Base-by-base conservation (phyloP, 2,329 filamentous ascomycete species). In the Intubia oerlemansii region DNA sequence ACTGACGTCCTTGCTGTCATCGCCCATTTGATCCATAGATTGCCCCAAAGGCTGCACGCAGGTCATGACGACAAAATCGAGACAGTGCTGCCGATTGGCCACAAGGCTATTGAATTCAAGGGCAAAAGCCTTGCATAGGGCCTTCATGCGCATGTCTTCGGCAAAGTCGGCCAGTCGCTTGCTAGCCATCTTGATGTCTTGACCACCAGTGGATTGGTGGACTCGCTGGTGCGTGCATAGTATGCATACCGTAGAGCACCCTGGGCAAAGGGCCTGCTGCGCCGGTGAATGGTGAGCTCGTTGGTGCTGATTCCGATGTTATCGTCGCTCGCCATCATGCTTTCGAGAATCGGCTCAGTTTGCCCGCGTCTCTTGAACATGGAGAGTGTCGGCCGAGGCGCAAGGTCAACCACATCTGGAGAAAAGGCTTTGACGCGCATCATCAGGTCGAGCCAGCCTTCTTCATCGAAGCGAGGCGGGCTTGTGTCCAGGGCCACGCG, bases 41-140 rank as follows among this genome's bases (percentile, higher is more conserved):
- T n/a, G n/a, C n/a, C n/a, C n/a, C n/a, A n/a, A n/a, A n/a, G n/a
- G n/a, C n/a, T n/a, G n/a, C 12, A 12, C 33, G 34, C 22, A n/a
- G 3, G 45, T 45, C 3, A 44, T 42, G 0, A 47, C 43, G 25
- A 50, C 39, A 30, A 49, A 45, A 32, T 51, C 47, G 17, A 53
- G 41, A 0, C 43, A 33, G 16, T 42, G 32, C 8, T 8, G 8
- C 15, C 22, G 34, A 5, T 32, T 24, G 0, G 27, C 33, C 1
- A 43, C 22, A 2, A 54, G 30, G 2, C 34, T 34, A 32, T 53
- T 54, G 35, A 54, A 54, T 32, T 54, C 51, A 7, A 52, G 43
- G 0, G 51, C 51, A 26, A 54, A 54, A 0, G 47, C 46, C 24
- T 51, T 51, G 40, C 48, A 52, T 8, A 54, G 39, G 4, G 47